Conservation (phyloP, 495 filamentous ascomycete genomes). For the Hyaloscypha bicolor region DNA sequence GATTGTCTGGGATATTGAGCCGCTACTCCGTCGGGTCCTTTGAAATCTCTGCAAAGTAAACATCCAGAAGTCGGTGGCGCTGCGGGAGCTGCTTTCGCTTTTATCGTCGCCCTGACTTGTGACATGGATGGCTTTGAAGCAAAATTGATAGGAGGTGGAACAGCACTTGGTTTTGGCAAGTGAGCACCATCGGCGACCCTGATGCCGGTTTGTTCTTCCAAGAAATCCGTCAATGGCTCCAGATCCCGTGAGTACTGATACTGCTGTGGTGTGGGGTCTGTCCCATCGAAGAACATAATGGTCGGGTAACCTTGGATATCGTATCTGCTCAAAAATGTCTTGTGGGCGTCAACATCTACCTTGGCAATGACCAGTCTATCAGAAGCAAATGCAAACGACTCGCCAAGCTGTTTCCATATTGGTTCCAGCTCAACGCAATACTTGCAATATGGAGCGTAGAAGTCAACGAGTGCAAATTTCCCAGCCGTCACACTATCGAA, state of each 20-base stretch:
- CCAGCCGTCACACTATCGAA: constrained; percentile 28
- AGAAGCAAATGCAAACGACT: constrained; percentile 28
- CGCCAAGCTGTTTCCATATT: constrained; percentile 26
- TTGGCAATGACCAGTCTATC: constrained; percentile 29
- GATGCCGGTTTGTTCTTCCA: constrained; percentile 27
- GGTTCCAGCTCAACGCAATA: constrained; percentile 28
- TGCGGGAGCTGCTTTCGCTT: constrained; percentile 33
- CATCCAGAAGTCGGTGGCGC: constrained; percentile 52
- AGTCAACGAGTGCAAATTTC: constrained; percentile 25
- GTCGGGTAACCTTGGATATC: constrained; percentile 26
- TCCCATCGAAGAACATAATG: constrained; percentile 30
- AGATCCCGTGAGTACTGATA: constrained; percentile 20
- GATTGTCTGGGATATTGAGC: constrained; percentile 71
- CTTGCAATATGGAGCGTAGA: constrained; percentile 28
- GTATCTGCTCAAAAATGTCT: constrained; percentile 18
- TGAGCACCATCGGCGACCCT: constrained; percentile 16
- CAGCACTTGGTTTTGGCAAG: constrained; percentile 24
- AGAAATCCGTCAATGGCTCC: constrained; percentile 19
- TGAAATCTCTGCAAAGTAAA: constrained; percentile 85
- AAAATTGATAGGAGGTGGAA: constrained; percentile 50
- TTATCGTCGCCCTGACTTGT: constrained; percentile 43
- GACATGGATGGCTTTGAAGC: constrained; percentile 45
- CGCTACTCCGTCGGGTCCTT: constrained; percentile 75
- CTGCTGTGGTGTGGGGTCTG: constrained; percentile 11
- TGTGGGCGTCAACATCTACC: constrained; percentile 14